Evolutionary conservation across 495 filamentous ascomycete species (phyloP).

Genomic region (Penicillium bialowiezense): DNA sequence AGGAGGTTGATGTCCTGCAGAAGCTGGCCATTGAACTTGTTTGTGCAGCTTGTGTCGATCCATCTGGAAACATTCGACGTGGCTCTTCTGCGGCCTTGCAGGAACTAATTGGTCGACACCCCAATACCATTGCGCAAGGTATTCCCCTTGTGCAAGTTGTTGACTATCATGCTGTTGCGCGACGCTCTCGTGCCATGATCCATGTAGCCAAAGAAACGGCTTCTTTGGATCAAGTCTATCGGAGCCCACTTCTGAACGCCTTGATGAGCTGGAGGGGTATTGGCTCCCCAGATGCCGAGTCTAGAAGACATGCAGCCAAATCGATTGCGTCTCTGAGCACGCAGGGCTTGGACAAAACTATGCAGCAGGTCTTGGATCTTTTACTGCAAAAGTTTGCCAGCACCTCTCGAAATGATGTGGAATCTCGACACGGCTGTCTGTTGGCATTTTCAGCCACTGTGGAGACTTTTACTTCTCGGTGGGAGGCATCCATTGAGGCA

Average conservation of each 20-base stretch:
- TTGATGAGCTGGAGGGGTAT: slow-evolving; percentile 88
- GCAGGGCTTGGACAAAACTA: slow-evolving; percentile 28
- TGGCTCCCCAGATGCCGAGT: slow-evolving; percentile 67
- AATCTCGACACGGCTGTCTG: slow-evolving; percentile 66
- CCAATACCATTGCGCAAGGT: slow-evolving; percentile 74
- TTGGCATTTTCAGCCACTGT: slow-evolving; percentile 53
- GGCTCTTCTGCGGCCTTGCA: slow-evolving; percentile 92
- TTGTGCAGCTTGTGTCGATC: slow-evolving; percentile 79
- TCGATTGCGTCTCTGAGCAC: slow-evolving; percentile 61
- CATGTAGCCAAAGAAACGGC: slow-evolving; percentile 69
- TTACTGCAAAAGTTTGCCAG: slow-evolving; percentile 43
- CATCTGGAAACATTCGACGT: slow-evolving; percentile 86
- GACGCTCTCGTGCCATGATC: slow-evolving; percentile 75
- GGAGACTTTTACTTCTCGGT: slow-evolving; percentile 29
- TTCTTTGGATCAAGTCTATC: slow-evolving; percentile 63
- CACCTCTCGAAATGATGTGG: slow-evolving; percentile 57
- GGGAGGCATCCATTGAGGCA: slow-evolving; percentile 4
- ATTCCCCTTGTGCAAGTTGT: slow-evolving; percentile 84
- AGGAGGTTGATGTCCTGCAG: slow-evolving; percentile 56
- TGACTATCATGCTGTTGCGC: slow-evolving; percentile 89
- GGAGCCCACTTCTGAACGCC: slow-evolving; percentile 62
- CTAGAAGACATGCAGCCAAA: slow-evolving; percentile 66
- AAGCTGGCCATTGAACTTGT: slow-evolving; percentile 76
- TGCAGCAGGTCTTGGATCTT: slow-evolving; percentile 32
- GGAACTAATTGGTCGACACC: slow-evolving; percentile 90